Base-by-base conservation (phyloP, 2,329 filamentous ascomycete species). In the Rachicladosporium sp. region DNA sequence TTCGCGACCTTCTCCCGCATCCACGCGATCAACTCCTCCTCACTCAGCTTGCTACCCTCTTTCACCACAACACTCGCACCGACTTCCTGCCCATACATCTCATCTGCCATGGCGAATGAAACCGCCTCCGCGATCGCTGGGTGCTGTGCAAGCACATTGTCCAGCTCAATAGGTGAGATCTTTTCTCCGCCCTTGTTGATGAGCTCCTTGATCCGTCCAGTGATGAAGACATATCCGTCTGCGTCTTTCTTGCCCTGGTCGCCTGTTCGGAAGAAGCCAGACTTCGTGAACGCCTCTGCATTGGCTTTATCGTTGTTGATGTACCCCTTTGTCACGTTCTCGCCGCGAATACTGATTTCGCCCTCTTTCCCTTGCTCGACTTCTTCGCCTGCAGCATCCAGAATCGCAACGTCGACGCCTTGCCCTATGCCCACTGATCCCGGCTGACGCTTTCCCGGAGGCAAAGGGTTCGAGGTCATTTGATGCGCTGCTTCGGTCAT, bases 401-500 rank as follows among this genome's bases (percentile, higher is more conserved):
- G 71, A 47, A 93, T 88, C 57, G 70, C 75, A 41, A 91, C 66
- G 47, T 87, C 80, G 5, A 91, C 83, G 33, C 88, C 82, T 10
- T 12, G 13, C 4, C 82, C 82, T 29, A 89, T 56, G 10, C 84
- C 84, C 4, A 91, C 84, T 37, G 78, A 84, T 36, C 85, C 85
- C 0, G 85, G 83, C 65, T 81, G 79, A 50, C 82, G 75, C 19
- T 36, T 27, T 4, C 21, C 10, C 62, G 80, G 77, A 13, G 68
- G 23, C 30, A 11, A 77, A 38, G 66, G 66, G 43, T 69, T 69
- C 19, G 78, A 82, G 1, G 81, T 84, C 78, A 86, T 86, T 59
- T 86, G 82, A 55, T 86, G 81, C 6, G 85, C 76, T 6, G 83
- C 84, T 64, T 91, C 85, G 33, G 84, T 91, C 85, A 93, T 93